A percentile compares a stretch with the other conserved stretches of the same genome.
These are phyloP conservation scores for Vitis rupestris DNA, from an alignment of 164 flowering plant genomes.

Conservation along the genomic window DNA sequence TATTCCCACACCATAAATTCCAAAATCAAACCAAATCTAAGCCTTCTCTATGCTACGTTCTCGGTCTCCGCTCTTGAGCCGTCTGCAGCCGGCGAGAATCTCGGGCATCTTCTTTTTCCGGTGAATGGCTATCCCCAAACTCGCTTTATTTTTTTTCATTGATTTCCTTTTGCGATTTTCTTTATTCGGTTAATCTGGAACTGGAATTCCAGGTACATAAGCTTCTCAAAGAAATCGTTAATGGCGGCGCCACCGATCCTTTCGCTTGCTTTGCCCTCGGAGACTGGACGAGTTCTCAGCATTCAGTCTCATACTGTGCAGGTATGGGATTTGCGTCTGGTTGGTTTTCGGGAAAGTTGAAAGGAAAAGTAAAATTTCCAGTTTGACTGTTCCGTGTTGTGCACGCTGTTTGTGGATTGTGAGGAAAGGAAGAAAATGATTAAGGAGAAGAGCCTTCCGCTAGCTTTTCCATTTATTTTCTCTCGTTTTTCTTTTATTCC, in stretches of 20 bases:
- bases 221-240: slow-evolving; percentile 20
- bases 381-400: background rate
- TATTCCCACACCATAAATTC: no score
- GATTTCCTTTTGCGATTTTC: background rate
- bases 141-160: background rate
- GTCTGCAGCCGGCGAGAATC: background rate
- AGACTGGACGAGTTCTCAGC: slow-evolving; percentile 95
- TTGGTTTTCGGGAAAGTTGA: background rate
- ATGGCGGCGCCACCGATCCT: slow-evolving; percentile 82
- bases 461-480: no score
- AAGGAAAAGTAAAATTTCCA: no score
- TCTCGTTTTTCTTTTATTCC: no score
- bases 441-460: no score
- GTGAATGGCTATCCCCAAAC: slow-evolving; percentile 1
- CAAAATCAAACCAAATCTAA: no score
- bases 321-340: slow-evolving; percentile 32
- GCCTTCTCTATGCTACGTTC: slow-evolving; percentile 2
- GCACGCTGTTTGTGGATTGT: no score
- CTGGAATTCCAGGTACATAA: slow-evolving; percentile 20
- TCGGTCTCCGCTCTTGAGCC: slow-evolving; percentile 3
- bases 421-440: background rate
- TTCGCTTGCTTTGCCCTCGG: slow-evolving; percentile 84
- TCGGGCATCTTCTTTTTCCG: slow-evolving; percentile 2
- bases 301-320: slow-evolving; percentile 99
- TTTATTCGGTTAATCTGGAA: background rate